A percentile compares a stretch with the other conserved stretches of the same genome.
Evolutionary conservation across 306 rosid species (phyloP).

Genomic region (Vicia faba): DNA sequence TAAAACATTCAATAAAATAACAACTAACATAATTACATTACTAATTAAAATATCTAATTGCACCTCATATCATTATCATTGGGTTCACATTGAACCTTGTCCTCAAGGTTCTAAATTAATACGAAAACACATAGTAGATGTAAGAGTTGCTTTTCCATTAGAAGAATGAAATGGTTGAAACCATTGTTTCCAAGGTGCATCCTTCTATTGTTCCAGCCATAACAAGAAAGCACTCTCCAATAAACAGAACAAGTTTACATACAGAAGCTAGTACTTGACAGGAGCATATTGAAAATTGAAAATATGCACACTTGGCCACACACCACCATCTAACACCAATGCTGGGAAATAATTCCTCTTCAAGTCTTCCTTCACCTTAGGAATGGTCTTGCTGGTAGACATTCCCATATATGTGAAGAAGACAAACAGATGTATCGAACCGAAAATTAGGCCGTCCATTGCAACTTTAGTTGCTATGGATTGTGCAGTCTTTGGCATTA

Average conservation of each 20-base stretch:
- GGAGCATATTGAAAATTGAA: conserved; percentile 78
- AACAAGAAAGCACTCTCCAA: conserved; percentile 83
- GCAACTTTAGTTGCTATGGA: conserved; percentile 73
- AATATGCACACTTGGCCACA: conserved; percentile 78
- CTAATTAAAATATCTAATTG: no score
- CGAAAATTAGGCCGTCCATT: conserved; percentile 67
- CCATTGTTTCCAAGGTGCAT: conserved; percentile 90
- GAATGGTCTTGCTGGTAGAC: conserved; percentile 60
- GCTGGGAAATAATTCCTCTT: conserved; percentile 77
- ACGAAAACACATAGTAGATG: no score
- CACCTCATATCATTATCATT: no score
- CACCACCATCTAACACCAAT: conserved; percentile 67
- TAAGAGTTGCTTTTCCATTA: conserved; percentile 51
- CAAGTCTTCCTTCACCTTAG: conserved; percentile 74
- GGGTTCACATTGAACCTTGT: no score
- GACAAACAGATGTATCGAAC: conserved; percentile 66
- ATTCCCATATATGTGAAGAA: conserved; percentile 91
- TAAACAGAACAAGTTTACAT: conserved; percentile 84
- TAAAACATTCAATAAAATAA: no score
- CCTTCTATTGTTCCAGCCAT: conserved; percentile 88
- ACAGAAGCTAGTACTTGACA: conserved; percentile 83
- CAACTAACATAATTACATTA: no score
- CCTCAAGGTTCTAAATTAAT: no score
- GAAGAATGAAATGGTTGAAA: conserved; percentile 52
- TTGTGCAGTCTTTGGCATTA: conserved; percentile 59